Conservation (phyloP, 352 stramenopile species). For the Thraustochytrium sp. region DNA sequence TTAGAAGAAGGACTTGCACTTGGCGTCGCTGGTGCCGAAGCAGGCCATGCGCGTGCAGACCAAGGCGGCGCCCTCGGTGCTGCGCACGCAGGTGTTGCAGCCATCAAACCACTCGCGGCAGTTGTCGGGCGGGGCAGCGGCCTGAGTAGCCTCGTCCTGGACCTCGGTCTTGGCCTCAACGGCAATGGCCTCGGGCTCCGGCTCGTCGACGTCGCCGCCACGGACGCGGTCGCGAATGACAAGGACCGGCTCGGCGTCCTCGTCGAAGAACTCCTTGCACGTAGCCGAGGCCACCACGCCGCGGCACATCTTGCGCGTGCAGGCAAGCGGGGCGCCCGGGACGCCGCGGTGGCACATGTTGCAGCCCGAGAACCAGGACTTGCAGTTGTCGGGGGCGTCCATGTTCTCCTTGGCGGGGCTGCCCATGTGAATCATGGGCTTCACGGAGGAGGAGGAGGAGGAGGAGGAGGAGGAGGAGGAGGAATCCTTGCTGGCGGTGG, state of each 20-base stretch:
- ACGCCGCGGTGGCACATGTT: background rate
- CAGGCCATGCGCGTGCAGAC: background rate
- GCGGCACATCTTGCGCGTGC: constrained; percentile 10
- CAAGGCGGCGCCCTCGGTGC: background rate
- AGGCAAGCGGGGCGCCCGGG: background rate
- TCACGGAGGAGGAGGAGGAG: background rate
- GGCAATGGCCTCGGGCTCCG: background rate
- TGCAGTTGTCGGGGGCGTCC: background rate
- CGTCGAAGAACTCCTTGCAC: background rate
- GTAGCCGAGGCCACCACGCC: background rate
- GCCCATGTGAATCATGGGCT: background rate
- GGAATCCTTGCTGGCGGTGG: background rate
- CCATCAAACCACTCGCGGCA: constrained; percentile 7
- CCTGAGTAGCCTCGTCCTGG: too few relatives aligned
- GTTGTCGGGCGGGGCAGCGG: background rate
- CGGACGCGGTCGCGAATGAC: too few relatives aligned
- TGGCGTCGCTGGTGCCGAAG: background rate
- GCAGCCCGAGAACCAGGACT: background rate
- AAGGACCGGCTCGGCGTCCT: too few relatives aligned
- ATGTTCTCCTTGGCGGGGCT: background rate
- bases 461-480: background rate
- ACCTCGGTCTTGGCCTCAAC: background rate
- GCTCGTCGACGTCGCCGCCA: too few relatives aligned
- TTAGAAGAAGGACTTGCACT: background rate
- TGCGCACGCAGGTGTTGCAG: constrained; percentile 4